phyloP scores from a whole-genome alignment of 495 filamentous ascomycete species.

The Achaetomiella virescens region DNA sequence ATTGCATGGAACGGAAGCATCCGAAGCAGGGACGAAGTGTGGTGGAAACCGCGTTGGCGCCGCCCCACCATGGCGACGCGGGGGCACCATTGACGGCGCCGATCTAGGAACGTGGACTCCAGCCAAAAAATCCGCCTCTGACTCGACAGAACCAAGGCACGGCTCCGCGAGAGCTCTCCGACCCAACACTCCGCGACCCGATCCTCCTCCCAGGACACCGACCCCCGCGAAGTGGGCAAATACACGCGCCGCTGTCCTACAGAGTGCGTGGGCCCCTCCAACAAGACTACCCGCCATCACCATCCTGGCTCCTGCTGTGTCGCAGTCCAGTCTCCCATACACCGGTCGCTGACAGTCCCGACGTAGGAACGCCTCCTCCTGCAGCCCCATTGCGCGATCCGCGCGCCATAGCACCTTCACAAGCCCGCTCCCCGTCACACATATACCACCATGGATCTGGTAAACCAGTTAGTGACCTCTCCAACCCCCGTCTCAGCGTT shows the following conservation, averaged over 20 bases:
- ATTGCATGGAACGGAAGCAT: no score
- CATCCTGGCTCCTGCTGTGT: neutral
- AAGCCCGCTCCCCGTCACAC: neutral
- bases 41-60: neutral
- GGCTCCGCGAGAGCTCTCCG: neutral
- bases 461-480: slow-evolving; percentile 63
- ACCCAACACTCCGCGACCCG: neutral
- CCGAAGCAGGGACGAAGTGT: neutral
- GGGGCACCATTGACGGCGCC: slow-evolving; percentile 28
- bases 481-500: slow-evolving; percentile 3
- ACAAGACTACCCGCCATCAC: slow-evolving; percentile 2
- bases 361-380: slow-evolving; percentile 11
- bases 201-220: neutral
- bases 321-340: neutral
- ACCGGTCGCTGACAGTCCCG: neutral
- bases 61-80: slow-evolving; percentile 19
- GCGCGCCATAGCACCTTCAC: neutral
- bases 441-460: slow-evolving; percentile 61
- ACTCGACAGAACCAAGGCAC: slow-evolving; percentile 6
- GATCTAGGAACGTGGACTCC: slow-evolving; percentile 41
- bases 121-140: slow-evolving; percentile 17
- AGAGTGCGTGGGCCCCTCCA: neutral
- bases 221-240: neutral
- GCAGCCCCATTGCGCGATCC: slow-evolving; percentile 4
- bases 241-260: neutral